phyloP scores from a whole-genome alignment of 1,139 yeast genomes.

The Spathaspora sp. region DNA sequence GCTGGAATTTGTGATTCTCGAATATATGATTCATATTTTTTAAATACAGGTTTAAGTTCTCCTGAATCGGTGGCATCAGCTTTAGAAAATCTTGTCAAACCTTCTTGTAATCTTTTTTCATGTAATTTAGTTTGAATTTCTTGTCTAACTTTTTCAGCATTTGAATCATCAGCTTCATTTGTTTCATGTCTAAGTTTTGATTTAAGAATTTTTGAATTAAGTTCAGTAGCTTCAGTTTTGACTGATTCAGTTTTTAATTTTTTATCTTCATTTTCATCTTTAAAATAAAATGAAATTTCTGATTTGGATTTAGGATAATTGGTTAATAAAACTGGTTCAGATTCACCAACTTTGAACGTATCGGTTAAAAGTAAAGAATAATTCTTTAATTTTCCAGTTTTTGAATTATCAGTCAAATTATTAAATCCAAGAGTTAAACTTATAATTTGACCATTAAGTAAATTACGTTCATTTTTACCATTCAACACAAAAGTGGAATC shows the following conservation, averaged over 20 bases:
- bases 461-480: conserved; percentile 65
- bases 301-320: conserved; percentile 70
- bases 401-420: conserved; percentile 52
- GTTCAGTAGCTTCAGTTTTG: conserved; percentile 33
- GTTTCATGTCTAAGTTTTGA: conserved; percentile 77
- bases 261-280: conserved; percentile 54
- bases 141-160: conserved; percentile 77
- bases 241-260: conserved; percentile 21
- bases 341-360: conserved; percentile 69
- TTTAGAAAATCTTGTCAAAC: conserved; percentile 71
- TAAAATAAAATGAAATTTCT: conserved; percentile 82
- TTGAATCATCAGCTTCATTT: conserved; percentile 68
- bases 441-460: conserved; percentile 73
- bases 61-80: conserved; percentile 68
- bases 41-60: conserved; percentile 74
- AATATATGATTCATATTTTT: conserved; percentile 90
- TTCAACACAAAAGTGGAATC: conserved; percentile 76
- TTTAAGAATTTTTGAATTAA: conserved; percentile 63
- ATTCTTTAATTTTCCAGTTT: conserved; percentile 45
- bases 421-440: conserved; percentile 78
- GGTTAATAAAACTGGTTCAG: conserved; percentile 66
- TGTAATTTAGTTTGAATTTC: conserved; percentile 82
- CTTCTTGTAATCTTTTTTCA: conserved; percentile 83
- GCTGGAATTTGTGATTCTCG: conserved; percentile 90
- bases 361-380: conserved; percentile 82